Base-by-base conservation (phyloP, 2,329 filamentous ascomycete species). In the Monosporascus sp. region DNA sequence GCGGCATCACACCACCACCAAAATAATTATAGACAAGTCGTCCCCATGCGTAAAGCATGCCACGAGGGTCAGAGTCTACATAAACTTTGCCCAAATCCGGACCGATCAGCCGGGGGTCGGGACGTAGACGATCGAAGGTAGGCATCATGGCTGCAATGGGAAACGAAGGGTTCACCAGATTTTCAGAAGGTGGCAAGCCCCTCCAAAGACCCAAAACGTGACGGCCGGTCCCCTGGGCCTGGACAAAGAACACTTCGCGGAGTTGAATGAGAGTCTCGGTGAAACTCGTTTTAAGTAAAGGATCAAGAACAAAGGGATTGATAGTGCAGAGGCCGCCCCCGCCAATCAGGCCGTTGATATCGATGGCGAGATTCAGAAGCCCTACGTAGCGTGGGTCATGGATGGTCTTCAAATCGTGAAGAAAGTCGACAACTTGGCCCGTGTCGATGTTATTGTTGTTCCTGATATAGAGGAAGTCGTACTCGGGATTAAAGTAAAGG, bases 401-500 rank as follows among this genome's bases (percentile, higher is more conserved):
- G 22, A 40, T 9, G 3, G 51, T 53, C 49, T 58, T 59, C n/a
- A 58, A 24, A 45, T 56, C 47, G 28, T 55, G 53, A 20, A 59
- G 48, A 31, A 59, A 51, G 15, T 56, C 48, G 28, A 47, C 22
- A 11, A 55, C 5, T 24, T 47, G 24, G 40, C 28, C 38, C 11
- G 43, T 26, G 14, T 38, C 17, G 31, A 5, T 15, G 26, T 28
- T 28, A 28, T 28, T 28, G 26, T 31, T 3, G 28, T 9, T 31
- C 28, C 28, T 43, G n/a, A 52, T n/a, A 7, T 51, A 18, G 14
- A 59, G 50, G 20, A 54, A 51, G 45, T 59, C 55, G 18, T 52
- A 37, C 18, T 58, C 57, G 20, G 55, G 57, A 31, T 59, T 59
- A 45, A 59, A 54, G 46, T 53, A 53, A 5, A 59, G 37, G 5